phyloP scores from a whole-genome alignment of 345 rosid species.

The Eucalyptus polybractea region DNA sequence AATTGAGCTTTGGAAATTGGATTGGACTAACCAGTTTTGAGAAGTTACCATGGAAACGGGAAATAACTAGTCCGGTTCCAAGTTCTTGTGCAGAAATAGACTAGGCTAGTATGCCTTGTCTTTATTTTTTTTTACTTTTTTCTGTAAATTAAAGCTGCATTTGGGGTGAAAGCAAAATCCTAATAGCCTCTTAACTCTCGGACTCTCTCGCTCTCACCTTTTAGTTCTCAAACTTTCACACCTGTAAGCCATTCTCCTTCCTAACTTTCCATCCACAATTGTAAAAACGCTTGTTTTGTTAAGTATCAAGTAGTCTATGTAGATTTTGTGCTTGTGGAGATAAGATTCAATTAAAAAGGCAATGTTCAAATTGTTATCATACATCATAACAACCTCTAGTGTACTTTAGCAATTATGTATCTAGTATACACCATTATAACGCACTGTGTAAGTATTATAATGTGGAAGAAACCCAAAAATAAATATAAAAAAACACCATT shows the following conservation, averaged over 20 bases:
- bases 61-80: accelerated
- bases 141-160: background rate
- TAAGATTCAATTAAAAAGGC: background rate
- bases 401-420: background rate
- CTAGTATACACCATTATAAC: background rate
- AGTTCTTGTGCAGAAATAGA: background rate
- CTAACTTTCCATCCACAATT: background rate
- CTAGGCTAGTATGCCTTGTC: background rate
- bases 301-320: background rate
- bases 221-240: no score
- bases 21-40: accelerated
- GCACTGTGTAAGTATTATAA: background rate
- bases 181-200: background rate
- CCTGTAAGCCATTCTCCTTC: background rate
- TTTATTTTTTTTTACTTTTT: no score
- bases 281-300: no score
- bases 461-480: background rate
- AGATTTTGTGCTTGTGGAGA: background rate
- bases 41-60: accelerated
- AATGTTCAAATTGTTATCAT: no score
- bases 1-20: background rate
- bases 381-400: background rate
- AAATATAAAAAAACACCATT: no score
- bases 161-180: background rate
- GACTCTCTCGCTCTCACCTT: background rate